These are phyloP conservation scores for Sporormia fimetaria DNA, from an alignment of 495 filamentous ascomycete species.

Conservation along the genomic window DNA sequence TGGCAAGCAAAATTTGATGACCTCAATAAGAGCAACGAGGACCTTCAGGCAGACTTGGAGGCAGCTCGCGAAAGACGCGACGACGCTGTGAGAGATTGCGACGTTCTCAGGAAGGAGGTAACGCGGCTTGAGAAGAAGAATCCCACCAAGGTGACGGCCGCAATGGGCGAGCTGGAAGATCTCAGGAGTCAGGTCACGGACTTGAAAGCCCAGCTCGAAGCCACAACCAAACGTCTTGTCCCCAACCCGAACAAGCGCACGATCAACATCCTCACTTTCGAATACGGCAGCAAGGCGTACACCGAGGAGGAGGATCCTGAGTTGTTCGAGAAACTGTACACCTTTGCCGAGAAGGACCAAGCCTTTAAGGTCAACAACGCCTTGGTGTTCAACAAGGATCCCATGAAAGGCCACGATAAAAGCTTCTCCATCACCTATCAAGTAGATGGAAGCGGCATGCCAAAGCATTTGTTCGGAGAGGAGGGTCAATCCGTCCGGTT, in stretches of 20 bases:
- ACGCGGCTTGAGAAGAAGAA: slow-evolving; percentile 4
- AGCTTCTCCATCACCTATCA: slow-evolving; percentile 1
- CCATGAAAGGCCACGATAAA: background rate
- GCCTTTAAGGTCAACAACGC: background rate
- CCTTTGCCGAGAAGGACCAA: background rate
- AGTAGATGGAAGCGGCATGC: background rate
- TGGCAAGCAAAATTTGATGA: too few species aligned
- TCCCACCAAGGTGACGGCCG: background rate
- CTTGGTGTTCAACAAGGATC: slow-evolving; percentile 1
- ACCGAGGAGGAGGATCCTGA: background rate
- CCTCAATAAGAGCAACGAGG: too few species aligned
- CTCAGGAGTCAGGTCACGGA: too few species aligned
- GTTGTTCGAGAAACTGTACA: slow-evolving; percentile 1
- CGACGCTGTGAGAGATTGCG: too few species aligned
- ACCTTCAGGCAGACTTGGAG: too few species aligned
- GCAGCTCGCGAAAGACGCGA: too few species aligned
- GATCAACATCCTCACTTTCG: slow-evolving; percentile 3
- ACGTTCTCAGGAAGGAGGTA: too few species aligned
- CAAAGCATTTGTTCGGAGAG: background rate
- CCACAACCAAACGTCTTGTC: background rate
- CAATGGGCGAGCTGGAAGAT: too few species aligned
- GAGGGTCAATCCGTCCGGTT: too few species aligned
- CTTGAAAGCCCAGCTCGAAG: too few species aligned
- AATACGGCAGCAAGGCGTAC: slow-evolving; percentile 3
- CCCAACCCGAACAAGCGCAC: background rate